Evolutionary conservation across 2,329 filamentous ascomycete genomes (phyloP).

Genomic region (Diaporthe batatas): DNA sequence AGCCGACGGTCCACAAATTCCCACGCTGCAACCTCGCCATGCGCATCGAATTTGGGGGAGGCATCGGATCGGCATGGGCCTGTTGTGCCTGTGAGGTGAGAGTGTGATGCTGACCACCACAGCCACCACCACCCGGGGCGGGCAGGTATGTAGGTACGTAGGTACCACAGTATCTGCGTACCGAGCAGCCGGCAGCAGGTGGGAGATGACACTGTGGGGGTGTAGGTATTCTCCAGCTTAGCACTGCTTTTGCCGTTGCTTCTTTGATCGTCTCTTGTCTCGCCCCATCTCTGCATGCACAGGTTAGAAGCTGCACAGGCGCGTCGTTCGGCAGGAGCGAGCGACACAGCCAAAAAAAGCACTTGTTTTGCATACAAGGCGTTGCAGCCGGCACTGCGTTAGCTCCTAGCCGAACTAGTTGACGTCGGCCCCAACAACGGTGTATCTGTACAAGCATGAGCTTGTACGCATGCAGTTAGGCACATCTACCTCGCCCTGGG

Average conservation of each 20-base stretch:
- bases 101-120: not conserved
- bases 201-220: not conserved
- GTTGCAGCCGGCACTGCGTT: slow-evolving; percentile 2
- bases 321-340: not conserved
- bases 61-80: slow-evolving; percentile 16
- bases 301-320: no score
- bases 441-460: not conserved
- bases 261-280: not conserved
- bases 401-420: not conserved
- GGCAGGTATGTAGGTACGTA: no score
- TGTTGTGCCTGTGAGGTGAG: not conserved
- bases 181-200: not conserved
- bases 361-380: not conserved
- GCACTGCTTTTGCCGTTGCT: not conserved
- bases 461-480: not conserved
- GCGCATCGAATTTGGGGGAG: slow-evolving; percentile 19
- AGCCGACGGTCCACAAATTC: slow-evolving; percentile 18
- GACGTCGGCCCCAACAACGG: slow-evolving; percentile 11
- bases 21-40: slow-evolving; percentile 21
- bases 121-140: no score
- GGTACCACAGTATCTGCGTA: not conserved
- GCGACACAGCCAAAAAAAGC: not conserved
- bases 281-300: not conserved
- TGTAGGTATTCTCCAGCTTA: not conserved
- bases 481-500: not conserved